A percentile compares a stretch with the other conserved stretches of the same genome.
phyloP scores from a whole-genome alignment of 2,329 filamentous ascomycete genomes.

The Chrysoporthe puriensis region DNA sequence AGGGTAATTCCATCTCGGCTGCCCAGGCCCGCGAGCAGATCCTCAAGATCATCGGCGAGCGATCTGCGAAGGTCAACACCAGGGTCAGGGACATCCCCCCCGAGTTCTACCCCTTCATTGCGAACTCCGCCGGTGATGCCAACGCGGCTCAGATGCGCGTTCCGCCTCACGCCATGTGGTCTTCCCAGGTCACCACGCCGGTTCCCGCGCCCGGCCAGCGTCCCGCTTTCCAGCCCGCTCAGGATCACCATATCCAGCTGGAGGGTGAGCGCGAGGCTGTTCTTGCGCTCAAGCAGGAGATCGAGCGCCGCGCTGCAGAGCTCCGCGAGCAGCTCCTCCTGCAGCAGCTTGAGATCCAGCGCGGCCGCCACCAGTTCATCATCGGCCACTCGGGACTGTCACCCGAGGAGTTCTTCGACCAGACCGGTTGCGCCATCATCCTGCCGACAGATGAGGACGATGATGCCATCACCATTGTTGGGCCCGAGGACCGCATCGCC shows the following conservation, averaged over 20 bases:
- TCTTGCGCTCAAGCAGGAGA: conserved; percentile 75
- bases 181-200: conserved; percentile 69
- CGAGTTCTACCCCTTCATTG: conserved; percentile 95
- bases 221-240: conserved; percentile 71
- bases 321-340: conserved; percentile 76
- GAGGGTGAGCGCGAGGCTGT: conserved; percentile 84
- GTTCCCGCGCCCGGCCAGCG: conserved; percentile 64
- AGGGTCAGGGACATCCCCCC: conserved; percentile 83
- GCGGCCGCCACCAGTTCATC: conserved; percentile 92
- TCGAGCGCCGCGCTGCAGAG: conserved; percentile 78
- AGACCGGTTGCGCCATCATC: conserved; percentile 89
- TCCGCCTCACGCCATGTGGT: conserved; percentile 79
- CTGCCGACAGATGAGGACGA: conserved; percentile 78
- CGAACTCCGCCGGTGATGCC: conserved; percentile 75
- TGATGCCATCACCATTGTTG: conserved; percentile 83
- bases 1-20: conserved; percentile 88
- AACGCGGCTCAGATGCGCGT: conserved; percentile 82
- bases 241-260: conserved; percentile 81
- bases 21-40: conserved; percentile 84
- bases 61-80: conserved; percentile 78
- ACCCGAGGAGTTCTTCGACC: conserved; percentile 81
- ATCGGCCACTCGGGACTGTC: conserved; percentile 81
- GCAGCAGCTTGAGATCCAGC: conserved; percentile 80
- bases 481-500: conserved; percentile 73
- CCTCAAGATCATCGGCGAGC: conserved; percentile 83